Evolutionary conservation across 1,284 basidiomycete species (phyloP).

Genomic region (Cutaneotrichosporon sp.): DNA sequence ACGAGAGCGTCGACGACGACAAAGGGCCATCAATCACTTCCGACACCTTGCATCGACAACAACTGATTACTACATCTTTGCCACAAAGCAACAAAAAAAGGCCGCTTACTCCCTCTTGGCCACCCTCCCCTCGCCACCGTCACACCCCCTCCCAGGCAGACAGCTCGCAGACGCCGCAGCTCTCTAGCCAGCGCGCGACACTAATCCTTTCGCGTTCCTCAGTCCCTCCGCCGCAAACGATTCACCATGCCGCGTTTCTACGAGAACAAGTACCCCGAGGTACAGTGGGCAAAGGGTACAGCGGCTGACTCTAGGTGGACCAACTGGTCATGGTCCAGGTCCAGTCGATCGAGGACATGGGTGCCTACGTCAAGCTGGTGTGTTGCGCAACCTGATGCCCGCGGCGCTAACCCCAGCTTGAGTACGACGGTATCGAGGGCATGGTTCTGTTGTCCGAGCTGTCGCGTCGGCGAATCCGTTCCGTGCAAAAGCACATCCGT

Average conservation of each 20-base stretch:
- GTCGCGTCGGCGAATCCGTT: slow-evolving; percentile 90
- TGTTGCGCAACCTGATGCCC: slow-evolving; percentile 37
- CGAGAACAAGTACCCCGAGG: slow-evolving; percentile 53
- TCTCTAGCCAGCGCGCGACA: background rate
- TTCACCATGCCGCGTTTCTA: slow-evolving; percentile 48
- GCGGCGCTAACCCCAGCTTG: slow-evolving; percentile 60
- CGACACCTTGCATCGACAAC: too few relatives aligned
- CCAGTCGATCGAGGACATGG: slow-evolving; percentile 98
- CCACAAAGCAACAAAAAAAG: too few relatives aligned
- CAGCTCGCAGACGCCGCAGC: background rate
- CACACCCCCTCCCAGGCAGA: background rate
- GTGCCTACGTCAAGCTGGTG: slow-evolving; percentile 96
- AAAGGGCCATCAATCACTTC: too few relatives aligned
- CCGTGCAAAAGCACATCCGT: slow-evolving; percentile 95
- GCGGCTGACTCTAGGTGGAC: slow-evolving; percentile 60
- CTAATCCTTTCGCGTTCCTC: background rate
- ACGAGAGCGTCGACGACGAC: too few relatives aligned
- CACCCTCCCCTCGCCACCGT: background rate
- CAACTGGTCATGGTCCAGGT: slow-evolving; percentile 99
- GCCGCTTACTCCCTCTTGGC: too few relatives aligned
- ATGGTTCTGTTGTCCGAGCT: slow-evolving; percentile 99
- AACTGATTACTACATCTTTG: too few relatives aligned
- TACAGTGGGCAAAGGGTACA: slow-evolving; percentile 7
- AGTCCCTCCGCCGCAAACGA: background rate
- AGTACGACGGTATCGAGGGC: slow-evolving; percentile 98